Percentiles rank a stretch among this genome's conserved stretches.
phyloP scores from a whole-genome alignment of 441 rosid species.

The Aleurites moluccanus region DNA sequence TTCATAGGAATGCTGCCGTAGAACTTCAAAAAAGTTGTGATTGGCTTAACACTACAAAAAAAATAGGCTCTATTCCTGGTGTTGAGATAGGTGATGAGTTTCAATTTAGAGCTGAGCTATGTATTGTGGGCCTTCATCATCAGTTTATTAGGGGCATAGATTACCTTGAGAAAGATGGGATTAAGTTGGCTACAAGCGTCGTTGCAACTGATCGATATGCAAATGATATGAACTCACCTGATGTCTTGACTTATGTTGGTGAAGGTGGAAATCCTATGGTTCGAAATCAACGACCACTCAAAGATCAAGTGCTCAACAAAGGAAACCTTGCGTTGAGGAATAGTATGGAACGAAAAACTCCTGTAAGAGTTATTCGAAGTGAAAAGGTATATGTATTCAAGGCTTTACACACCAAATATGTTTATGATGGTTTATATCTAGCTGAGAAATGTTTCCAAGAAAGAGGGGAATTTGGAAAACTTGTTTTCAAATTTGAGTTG shows the following conservation, averaged over 20 bases:
- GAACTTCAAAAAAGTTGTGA: conserved; percentile 43
- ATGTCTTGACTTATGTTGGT: conserved; percentile 63
- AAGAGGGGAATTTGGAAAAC: conserved; percentile 50
- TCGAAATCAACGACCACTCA: neutral
- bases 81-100: conserved; percentile 77
- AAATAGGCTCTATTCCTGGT: conserved; percentile 66
- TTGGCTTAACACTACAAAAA: conserved; percentile 33
- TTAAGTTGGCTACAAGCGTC: conserved; percentile 53
- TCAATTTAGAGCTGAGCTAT: conserved; percentile 60
- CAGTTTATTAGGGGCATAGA: conserved; percentile 62
- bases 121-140: conserved; percentile 64
- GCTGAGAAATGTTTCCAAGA: conserved; percentile 53
- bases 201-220: conserved; percentile 61
- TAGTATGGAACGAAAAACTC: conserved; percentile 25
- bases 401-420: conserved; percentile 1
- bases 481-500: conserved; percentile 54
- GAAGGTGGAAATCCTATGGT: conserved; percentile 71
- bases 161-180: conserved; percentile 41
- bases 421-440: conserved; percentile 49
- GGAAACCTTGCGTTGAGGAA: conserved; percentile 50
- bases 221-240: conserved; percentile 50
- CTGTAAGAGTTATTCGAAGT: conserved; percentile 31
- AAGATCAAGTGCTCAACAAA: conserved; percentile 36
- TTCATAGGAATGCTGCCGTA: conserved; percentile 38
- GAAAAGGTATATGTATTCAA: neutral